Conservation (phyloP, 2,329 filamentous ascomycete species). For the Hymenoscyphus linearis region DNA sequence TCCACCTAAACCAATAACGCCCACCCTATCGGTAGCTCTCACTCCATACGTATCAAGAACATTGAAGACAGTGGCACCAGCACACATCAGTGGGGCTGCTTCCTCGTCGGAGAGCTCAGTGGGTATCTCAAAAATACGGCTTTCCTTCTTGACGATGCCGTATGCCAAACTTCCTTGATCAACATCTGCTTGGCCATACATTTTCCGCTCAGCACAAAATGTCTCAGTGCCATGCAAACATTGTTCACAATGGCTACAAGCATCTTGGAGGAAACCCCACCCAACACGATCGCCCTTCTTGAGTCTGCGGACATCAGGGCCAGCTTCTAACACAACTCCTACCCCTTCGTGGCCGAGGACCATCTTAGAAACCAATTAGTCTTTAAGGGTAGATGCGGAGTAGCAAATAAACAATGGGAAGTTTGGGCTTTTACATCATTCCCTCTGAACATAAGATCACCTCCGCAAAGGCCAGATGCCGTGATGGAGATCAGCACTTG, state of each 20-base stretch:
- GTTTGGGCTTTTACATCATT: constrained; percentile 19
- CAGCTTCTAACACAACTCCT: constrained; percentile 37
- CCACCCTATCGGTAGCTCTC: constrained; percentile 38
- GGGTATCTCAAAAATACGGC: constrained; percentile 44
- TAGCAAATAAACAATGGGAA: neutral
- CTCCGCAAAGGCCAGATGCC: constrained; percentile 61
- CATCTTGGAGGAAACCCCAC: constrained; percentile 38
- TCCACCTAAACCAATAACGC: constrained; percentile 50
- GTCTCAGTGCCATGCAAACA: constrained; percentile 38
- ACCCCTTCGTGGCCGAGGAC: constrained; percentile 44
- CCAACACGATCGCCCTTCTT: constrained; percentile 40
- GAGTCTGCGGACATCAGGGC: constrained; percentile 35
- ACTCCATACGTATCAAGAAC: constrained; percentile 13
- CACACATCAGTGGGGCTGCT: constrained; percentile 66
- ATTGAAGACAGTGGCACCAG: constrained; percentile 55
- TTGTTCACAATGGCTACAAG: constrained; percentile 39
- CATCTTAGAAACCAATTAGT: too few species aligned
- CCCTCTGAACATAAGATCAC: constrained; percentile 37
- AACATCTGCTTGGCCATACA: constrained; percentile 37
- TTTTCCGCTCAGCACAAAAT: constrained; percentile 35
- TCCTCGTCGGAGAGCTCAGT: constrained; percentile 41
- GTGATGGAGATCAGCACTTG: constrained; percentile 57
- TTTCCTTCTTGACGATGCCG: constrained; percentile 34
- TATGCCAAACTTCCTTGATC: constrained; percentile 43
- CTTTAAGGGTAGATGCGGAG: too few species aligned